phyloP scores from a whole-genome alignment of 1,284 basidiomycete genomes.

The Ganoderma meredithae region DNA sequence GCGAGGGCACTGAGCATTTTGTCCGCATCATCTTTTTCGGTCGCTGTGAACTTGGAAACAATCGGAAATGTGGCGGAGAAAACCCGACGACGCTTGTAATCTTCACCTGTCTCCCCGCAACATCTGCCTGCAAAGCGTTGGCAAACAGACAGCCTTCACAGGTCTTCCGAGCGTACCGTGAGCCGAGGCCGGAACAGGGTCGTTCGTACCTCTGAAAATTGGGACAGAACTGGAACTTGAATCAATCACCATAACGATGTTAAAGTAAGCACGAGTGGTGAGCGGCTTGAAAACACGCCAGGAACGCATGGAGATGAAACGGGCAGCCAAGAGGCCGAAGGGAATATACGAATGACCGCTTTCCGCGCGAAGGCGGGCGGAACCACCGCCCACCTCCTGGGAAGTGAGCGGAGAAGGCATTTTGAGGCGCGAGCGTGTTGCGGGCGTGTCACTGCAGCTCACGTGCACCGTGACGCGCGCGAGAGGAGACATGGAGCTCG shows the following conservation, averaged over 20 bases:
- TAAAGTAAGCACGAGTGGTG: not conserved
- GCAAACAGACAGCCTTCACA: not conserved
- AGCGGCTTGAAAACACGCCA: not conserved
- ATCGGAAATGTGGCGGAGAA: not conserved
- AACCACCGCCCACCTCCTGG: conserved; percentile 6
- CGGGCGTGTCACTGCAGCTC: conserved; percentile 28
- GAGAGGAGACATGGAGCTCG: conserved; percentile 17
- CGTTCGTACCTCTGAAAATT: not conserved
- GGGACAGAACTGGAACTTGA: not conserved
- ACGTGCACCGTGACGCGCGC: conserved; percentile 31
- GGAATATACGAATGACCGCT: not conserved
- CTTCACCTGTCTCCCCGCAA: conserved; percentile 1
- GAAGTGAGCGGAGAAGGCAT: conserved; percentile 6
- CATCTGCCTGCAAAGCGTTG: not conserved
- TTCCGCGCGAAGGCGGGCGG: not conserved
- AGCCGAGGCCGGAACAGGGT: not conserved
- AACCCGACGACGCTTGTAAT: not conserved
- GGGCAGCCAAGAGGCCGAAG: not conserved
- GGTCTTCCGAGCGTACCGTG: not conserved
- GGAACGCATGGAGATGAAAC: not conserved
- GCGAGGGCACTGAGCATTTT: not conserved
- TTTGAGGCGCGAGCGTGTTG: conserved; percentile 13
- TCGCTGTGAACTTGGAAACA: not conserved
- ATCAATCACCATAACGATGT: conserved; percentile 24
- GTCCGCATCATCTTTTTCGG: not conserved